Base-by-base conservation (phyloP, 352 stramenopile genomes). In the Pythium insidiosum region DNA sequence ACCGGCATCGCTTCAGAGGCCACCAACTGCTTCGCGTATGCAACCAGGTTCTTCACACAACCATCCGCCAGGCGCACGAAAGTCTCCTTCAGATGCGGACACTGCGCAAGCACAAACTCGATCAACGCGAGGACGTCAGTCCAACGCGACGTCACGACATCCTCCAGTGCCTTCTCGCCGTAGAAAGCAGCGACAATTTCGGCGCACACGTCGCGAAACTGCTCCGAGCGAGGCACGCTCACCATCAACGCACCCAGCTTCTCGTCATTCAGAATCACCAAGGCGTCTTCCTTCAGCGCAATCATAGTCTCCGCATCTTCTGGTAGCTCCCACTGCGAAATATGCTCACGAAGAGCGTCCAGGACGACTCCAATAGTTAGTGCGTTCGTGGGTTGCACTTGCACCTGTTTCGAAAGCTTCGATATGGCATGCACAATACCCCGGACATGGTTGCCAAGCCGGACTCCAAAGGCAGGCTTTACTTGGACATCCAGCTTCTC, bases 351-450 rank as follows among this genome's bases (percentile, higher is more conserved):
- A 20, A 84, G 34, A 41, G 66, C 49, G 38, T 68, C 63, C 37
- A 84, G 44, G 15, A 66, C 54, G 22, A 69, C 63, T 23, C 46
- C 47, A 1, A 75, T 53, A 15, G 66, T 74, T 28, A 56, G 9
- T 15, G 28, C 28, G 9, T 45, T 38, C 28, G 18, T 51, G 48
- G 13, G 55, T 44, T 26, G 52, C 22, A 5, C 19, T 40, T 16
- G 41, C 11, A 47, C 53, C 43, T 47, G 54, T 43, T 43, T 73
- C 51, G 63, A 61, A 9, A 81, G 53, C 56, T 74, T 77, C 16
- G 66, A 54, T 49, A 84, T 68, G 24, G 68, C 68, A 13, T 68
- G 53, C n/a, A 81, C 66, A 6, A 84, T 48, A 3, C 59, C 64
- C 19, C 50, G 62, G 25, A 84, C 51, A 20, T 74, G 68, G 36